A percentile compares a stretch with the other conserved stretches of the same genome.
These are phyloP conservation scores for Detonula confervacea DNA, from an alignment of 352 stramenopile species.

Conservation along the genomic window DNA sequence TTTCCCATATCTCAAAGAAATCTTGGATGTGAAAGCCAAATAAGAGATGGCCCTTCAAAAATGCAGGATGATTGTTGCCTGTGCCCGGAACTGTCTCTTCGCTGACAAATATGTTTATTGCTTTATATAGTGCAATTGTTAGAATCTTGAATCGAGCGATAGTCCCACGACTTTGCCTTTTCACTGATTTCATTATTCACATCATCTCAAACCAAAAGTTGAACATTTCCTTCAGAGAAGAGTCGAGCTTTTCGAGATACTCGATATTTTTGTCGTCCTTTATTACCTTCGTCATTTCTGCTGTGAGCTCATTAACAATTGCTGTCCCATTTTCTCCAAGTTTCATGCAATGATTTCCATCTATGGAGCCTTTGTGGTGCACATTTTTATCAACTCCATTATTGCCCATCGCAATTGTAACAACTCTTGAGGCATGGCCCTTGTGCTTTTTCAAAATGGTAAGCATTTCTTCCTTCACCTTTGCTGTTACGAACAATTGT, in stretches of 20 bases:
- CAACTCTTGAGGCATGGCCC: neutral
- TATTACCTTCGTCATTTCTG: neutral
- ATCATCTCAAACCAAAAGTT: slow-evolving; percentile 1
- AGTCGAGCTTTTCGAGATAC: slow-evolving; percentile 6
- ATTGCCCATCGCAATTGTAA: neutral
- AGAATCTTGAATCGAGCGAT: slow-evolving; percentile 2
- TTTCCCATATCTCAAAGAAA: neutral
- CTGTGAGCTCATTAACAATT: neutral
- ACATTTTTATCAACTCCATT: slow-evolving; percentile 17
- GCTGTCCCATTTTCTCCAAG: slow-evolving; percentile 13
- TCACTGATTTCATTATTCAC: slow-evolving; percentile 4
- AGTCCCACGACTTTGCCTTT: neutral
- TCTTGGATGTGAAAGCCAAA: slow-evolving; percentile 7
- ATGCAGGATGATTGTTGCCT: neutral
- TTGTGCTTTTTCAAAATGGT: slow-evolving; percentile 24
- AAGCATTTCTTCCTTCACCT: slow-evolving; percentile 7
- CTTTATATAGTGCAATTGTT: neutral
- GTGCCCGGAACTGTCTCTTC: neutral
- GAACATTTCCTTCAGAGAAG: neutral
- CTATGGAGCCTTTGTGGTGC: slow-evolving; percentile 8
- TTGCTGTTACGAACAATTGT: neutral
- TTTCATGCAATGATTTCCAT: slow-evolving; percentile 18
- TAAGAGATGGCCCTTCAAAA: slow-evolving; percentile 9
- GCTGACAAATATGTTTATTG: neutral
- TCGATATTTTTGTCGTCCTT: neutral